Conservation (phyloP, 495 filamentous ascomycete genomes). For the Neurospora intermedia region DNA sequence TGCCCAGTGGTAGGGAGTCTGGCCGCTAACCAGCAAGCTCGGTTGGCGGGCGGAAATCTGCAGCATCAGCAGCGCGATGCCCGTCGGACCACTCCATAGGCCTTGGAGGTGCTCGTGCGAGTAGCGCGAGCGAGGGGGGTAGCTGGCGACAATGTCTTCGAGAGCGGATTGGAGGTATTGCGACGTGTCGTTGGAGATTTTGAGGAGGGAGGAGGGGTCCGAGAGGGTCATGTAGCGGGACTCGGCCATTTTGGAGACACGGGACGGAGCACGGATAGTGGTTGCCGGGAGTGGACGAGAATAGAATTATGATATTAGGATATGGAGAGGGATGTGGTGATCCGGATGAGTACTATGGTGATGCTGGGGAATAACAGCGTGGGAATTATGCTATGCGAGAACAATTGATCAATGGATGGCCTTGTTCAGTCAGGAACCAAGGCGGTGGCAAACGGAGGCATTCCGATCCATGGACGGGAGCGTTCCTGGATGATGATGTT, state of each 20-base stretch:
- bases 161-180: constrained; percentile 15
- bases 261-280: not conserved
- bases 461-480: not conserved
- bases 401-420: not conserved
- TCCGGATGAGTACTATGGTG: not conserved
- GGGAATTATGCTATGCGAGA: not conserved
- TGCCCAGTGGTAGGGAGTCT: constrained; percentile 36
- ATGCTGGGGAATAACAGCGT: not conserved
- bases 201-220: constrained; percentile 1
- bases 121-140: constrained; percentile 20
- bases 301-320: not conserved
- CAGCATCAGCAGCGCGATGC: constrained; percentile 49
- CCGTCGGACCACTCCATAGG: constrained; percentile 49
- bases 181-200: constrained; percentile 4
- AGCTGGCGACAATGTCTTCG: constrained; percentile 23
- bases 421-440: not conserved
- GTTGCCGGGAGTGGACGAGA: not conserved
- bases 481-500: not conserved
- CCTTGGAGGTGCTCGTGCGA: constrained; percentile 27
- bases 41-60: constrained; percentile 37
- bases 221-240: constrained; percentile 7
- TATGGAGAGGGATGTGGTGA: not conserved
- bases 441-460: not conserved
- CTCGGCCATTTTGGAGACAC: not conserved
- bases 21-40: constrained; percentile 32